phyloP scores from a whole-genome alignment of 305 asterid species.

The Fraxinus dipetala region DNA sequence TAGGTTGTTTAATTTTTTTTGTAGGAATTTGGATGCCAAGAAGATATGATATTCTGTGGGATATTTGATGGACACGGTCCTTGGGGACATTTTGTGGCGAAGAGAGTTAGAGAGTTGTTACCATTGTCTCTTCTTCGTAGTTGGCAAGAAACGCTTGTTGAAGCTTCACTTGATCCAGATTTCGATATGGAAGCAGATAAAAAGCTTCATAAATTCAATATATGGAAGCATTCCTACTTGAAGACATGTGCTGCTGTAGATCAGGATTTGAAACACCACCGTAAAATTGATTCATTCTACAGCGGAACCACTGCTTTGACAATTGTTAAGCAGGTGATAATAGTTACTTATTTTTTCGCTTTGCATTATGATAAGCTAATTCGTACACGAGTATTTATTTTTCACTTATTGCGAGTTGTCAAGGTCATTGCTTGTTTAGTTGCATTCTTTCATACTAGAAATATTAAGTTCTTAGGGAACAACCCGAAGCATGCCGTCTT shows the following conservation, averaged over 20 bases:
- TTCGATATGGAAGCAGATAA: constrained; percentile 46
- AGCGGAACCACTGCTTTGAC: constrained; percentile 93
- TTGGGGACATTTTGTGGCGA: constrained; percentile 93
- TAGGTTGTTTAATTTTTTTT: not conserved
- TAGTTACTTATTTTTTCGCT: not conserved
- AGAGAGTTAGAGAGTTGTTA: constrained; percentile 72
- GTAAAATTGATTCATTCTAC: constrained; percentile 65
- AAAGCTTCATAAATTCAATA: constrained; percentile 52
- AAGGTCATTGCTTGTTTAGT: not conserved
- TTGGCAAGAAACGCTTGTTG: constrained; percentile 74
- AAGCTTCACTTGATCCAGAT: constrained; percentile 55
- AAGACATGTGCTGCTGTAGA: constrained; percentile 89
- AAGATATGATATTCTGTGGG: constrained; percentile 91
- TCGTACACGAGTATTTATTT: not conserved
- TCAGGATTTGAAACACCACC: constrained; percentile 63
- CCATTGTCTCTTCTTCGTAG: constrained; percentile 62
- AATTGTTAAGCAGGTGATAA: constrained; percentile 76
- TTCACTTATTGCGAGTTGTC: not conserved
- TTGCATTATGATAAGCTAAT: not conserved
- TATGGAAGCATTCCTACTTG: constrained; percentile 80
- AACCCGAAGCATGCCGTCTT: not conserved
- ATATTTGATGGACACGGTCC: constrained; percentile 96
- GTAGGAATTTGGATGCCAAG: constrained; percentile 94
- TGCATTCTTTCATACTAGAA: not conserved
- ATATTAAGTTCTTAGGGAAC: not conserved